A percentile compares a stretch with the other conserved stretches of the same genome.
These are phyloP conservation scores for Teunomyces panamensis DNA, from an alignment of 805 yeast genomes.

Conservation along the genomic window DNA sequence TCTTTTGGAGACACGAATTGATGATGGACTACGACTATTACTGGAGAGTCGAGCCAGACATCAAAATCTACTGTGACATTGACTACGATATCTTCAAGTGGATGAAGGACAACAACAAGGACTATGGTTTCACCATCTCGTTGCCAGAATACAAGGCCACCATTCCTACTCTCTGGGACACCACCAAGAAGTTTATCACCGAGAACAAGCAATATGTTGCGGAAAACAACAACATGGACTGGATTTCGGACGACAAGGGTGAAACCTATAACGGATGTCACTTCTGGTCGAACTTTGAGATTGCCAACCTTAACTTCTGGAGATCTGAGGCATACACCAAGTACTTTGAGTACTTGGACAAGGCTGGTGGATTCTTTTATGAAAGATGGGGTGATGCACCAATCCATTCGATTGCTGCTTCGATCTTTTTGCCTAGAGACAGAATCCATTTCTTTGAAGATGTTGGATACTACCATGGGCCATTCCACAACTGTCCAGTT, in stretches of 20 bases:
- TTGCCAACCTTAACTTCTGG: slow-evolving; percentile 74
- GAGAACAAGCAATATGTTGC: slow-evolving; percentile 60
- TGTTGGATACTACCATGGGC: slow-evolving; percentile 81
- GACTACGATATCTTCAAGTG: slow-evolving; percentile 83
- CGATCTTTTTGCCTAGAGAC: slow-evolving; percentile 68
- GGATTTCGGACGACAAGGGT: slow-evolving; percentile 68
- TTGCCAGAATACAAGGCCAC: slow-evolving; percentile 81
- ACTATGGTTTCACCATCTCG: slow-evolving; percentile 84
- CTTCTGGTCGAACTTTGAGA: slow-evolving; percentile 89
- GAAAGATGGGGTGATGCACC: slow-evolving; percentile 97
- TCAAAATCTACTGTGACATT: slow-evolving; percentile 77
- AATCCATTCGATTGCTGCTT: slow-evolving; percentile 83
- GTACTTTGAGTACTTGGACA: slow-evolving; percentile 72
- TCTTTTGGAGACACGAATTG: slow-evolving; percentile 76
- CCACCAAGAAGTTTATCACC: slow-evolving; percentile 64
- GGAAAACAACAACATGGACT: slow-evolving; percentile 64
- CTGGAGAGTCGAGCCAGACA: slow-evolving; percentile 94
- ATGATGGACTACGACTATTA: slow-evolving; percentile 80
- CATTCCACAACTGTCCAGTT: slow-evolving; percentile 79
- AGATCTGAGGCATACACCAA: slow-evolving; percentile 64
- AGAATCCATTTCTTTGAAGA: slow-evolving; percentile 78
- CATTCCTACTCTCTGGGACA: slow-evolving; percentile 80
- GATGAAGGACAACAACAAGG: slow-evolving; percentile 72
- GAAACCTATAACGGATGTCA: slow-evolving; percentile 75
- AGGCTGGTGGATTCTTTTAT: slow-evolving; percentile 88